Base-by-base conservation (phyloP, 2,329 filamentous ascomycete species). In the Pseudogymnoascus verrucosus region DNA sequence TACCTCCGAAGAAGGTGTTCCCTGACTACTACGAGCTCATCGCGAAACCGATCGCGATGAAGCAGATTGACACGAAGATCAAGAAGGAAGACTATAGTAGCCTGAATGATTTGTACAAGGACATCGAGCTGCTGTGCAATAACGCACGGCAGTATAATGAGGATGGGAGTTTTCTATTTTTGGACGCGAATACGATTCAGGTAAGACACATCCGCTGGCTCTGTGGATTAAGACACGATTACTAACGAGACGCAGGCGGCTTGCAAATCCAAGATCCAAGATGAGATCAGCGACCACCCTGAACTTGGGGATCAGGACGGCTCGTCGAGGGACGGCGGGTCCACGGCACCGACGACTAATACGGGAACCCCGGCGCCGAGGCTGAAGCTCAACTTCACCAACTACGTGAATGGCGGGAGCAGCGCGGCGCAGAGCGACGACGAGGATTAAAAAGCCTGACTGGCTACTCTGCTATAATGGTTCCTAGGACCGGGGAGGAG, bases 61-160 rank as follows among this genome's bases (percentile, higher is more conserved):
- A 96, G 70, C 88, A 92, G 74, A 96, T 99, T 72, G 87, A 91
- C 74, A 90, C 89, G 74, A 93, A 91, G 80, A 96, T 99, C 78
- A 97, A 96, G 80, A 93, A 91, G 76, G 91, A 96, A 72, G 91
- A 97, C 73, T 99, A 99, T 76, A 86, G 85, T 69, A 89, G 84
- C 71, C 77, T 97, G 65, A 86, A 84, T 72, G 90, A 93, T 69
- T 86, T 99, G 82, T 84, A 86, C 63, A 86, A 84, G 68, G 96
- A 99, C 72, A 87, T 99, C 67, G 85, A 87, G 61, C 78, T 93
- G 67, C 84, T 99, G 76, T 95, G 93, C 75, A 86, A 84, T 73
- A 99, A 99, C 76, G 96, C 93, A 68, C 86, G 91, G 74, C 95
- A 90, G 2, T 99, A 96, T 80, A 99, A 99, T 72, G 96, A 99